These are phyloP conservation scores for Eucalyptus curtisii DNA, from an alignment of 345 rosid genomes.

Conservation along the genomic window DNA sequence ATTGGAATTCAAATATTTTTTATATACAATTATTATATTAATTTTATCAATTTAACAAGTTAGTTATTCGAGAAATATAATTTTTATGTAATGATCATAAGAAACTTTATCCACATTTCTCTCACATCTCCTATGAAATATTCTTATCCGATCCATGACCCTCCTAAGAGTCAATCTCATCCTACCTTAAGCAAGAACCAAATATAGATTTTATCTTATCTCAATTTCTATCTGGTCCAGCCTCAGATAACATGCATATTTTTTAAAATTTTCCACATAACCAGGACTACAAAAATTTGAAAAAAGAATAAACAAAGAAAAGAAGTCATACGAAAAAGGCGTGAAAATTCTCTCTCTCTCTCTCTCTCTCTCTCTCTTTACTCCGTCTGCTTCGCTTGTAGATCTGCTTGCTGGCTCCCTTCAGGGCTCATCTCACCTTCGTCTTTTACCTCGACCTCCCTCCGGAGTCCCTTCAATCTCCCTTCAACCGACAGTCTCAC, in stretches of 20 bases:
- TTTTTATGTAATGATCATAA: not conserved
- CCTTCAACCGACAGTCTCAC: not conserved
- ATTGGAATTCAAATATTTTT: not conserved
- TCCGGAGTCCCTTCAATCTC: not conserved
- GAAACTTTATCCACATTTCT: not conserved
- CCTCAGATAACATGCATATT: not conserved
- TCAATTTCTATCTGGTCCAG: accelerated
- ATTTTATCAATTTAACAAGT: not conserved
- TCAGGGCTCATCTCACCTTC: not conserved
- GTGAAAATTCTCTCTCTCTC: not conserved
- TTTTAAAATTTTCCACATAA: not conserved
- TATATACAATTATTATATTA: not conserved
- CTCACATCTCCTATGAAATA: accelerated
- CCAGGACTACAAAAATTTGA: not conserved
- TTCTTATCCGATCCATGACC: accelerated
- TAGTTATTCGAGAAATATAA: not conserved
- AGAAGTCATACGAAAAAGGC: not conserved
- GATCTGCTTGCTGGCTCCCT: not conserved
- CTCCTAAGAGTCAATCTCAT: not conserved
- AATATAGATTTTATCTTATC: not conserved
- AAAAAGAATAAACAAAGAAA: not conserved
- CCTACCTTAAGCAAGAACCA: not conserved
- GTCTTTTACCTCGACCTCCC: not conserved
- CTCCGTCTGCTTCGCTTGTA: not conserved
- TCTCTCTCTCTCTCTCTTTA: not conserved